A percentile compares a stretch with the other conserved stretches of the same genome.
Evolutionary conservation across 345 rosid species (phyloP).

Genomic region (Brassica incana): DNA sequence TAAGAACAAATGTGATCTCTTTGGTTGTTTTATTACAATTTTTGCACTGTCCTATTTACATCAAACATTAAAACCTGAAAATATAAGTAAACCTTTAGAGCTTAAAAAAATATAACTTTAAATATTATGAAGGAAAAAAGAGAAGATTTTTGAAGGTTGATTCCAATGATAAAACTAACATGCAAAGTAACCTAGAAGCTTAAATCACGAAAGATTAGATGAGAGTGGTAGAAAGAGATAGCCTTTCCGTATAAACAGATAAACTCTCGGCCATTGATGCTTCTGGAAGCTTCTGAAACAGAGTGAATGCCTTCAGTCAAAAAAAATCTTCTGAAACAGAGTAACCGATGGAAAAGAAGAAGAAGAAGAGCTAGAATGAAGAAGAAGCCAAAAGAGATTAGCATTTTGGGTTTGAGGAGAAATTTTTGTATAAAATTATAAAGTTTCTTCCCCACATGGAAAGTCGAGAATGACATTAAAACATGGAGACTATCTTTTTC

Average conservation of each 20-base stretch:
- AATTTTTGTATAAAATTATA: no score
- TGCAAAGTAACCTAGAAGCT: slow-evolving; percentile 29
- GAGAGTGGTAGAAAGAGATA: neutral
- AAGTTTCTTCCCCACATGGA: no score
- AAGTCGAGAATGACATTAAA: no score
- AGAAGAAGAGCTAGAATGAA: neutral
- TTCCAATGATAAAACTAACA: neutral
- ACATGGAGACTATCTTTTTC: no score
- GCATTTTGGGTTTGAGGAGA: no score
- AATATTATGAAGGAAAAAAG: neutral
- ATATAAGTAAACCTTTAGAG: neutral
- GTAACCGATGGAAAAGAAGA: neutral
- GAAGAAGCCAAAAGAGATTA: no score
- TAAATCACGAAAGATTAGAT: slow-evolving; percentile 5
- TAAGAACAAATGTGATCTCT: no score
- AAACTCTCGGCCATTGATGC: slow-evolving; percentile 62
- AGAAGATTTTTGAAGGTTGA: neutral
- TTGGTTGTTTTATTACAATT: slow-evolving; percentile 5
- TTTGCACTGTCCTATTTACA: slow-evolving; percentile 54
- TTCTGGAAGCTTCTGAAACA: slow-evolving; percentile 34
- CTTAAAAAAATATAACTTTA: neutral
- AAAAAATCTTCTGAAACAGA: neutral
- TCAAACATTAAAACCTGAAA: neutral
- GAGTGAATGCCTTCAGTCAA: neutral
- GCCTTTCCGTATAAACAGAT: slow-evolving; percentile 57